A percentile compares a stretch with the other conserved stretches of the same genome.
phyloP scores from a whole-genome alignment of 2,329 filamentous ascomycete species.

The Phialophora chinensis region DNA sequence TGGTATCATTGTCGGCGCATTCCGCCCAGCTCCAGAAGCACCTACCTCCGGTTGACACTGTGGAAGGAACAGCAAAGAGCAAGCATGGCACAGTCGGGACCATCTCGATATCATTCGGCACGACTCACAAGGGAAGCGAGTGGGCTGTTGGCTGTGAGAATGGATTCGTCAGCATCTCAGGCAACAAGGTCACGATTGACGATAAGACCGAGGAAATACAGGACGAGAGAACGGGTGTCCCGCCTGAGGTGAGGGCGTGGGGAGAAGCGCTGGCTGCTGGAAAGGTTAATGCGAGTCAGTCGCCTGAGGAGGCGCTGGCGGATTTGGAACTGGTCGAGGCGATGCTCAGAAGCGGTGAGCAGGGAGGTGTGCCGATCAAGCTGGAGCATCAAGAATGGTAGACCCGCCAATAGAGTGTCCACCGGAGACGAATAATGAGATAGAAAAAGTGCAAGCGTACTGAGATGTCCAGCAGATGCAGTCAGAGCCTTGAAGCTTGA shows the following conservation, averaged over 20 bases:
- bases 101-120: slow-evolving; percentile 60
- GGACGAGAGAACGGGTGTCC: slow-evolving; percentile 58
- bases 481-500: neutral
- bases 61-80: slow-evolving; percentile 59
- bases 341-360: slow-evolving; percentile 46
- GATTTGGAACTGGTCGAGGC: slow-evolving; percentile 41
- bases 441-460: neutral
- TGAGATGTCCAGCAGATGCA: neutral
- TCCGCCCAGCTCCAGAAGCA: slow-evolving; percentile 57
- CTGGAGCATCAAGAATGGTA: slow-evolving; percentile 37
- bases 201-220: slow-evolving; percentile 51
- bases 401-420: neutral
- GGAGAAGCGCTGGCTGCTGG: slow-evolving; percentile 55
- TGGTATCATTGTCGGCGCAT: slow-evolving; percentile 56
- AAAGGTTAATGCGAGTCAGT: slow-evolving; percentile 51
- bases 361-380: slow-evolving; percentile 36
- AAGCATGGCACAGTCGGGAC: slow-evolving; percentile 57
- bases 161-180: slow-evolving; percentile 55
- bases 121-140: slow-evolving; percentile 55
- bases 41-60: slow-evolving; percentile 62
- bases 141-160: slow-evolving; percentile 60
- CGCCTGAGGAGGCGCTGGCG: slow-evolving; percentile 52
- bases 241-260: slow-evolving; percentile 60
- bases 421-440: neutral
- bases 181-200: slow-evolving; percentile 46